Percentiles rank a stretch among this genome's conserved stretches.
phyloP scores from a whole-genome alignment of 148 eudicot genomes.

The Cornus florida region DNA sequence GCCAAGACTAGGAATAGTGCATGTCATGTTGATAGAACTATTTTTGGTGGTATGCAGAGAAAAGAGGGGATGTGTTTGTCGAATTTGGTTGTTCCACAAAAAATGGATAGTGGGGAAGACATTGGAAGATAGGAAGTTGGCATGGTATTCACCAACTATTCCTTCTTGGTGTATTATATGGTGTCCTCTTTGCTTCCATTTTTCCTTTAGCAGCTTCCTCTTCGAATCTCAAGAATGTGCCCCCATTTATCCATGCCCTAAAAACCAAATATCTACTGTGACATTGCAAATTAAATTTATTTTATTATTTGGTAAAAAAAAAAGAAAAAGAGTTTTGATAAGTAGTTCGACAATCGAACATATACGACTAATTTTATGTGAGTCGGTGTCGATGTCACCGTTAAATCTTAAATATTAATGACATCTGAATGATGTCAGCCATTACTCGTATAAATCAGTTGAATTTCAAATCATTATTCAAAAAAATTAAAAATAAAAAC shows the following conservation, averaged over 20 bases:
- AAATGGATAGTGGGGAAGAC: neutral
- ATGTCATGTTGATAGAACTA: neutral
- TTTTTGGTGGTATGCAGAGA: neutral
- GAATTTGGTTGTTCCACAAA: neutral
- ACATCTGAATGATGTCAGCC: no score
- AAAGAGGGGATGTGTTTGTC: neutral
- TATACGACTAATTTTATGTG: no score
- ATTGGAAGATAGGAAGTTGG: neutral
- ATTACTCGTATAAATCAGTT: no score
- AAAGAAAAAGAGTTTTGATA: no score
- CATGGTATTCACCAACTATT: neutral
- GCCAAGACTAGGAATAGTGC: neutral
- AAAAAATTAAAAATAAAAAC: no score
- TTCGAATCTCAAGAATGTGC: neutral
- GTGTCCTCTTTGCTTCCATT: neutral
- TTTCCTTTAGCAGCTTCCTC: neutral
- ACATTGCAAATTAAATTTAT: no score
- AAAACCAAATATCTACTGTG: no score
- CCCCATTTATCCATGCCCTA: neutral
- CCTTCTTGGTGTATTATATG: neutral
- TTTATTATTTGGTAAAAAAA: no score
- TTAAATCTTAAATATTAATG: no score
- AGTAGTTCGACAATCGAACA: no score
- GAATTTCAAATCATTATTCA: no score
- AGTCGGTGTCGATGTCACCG: no score